Base-by-base conservation (phyloP, 2,329 filamentous ascomycete genomes). In the Colletotrichum sp. region DNA sequence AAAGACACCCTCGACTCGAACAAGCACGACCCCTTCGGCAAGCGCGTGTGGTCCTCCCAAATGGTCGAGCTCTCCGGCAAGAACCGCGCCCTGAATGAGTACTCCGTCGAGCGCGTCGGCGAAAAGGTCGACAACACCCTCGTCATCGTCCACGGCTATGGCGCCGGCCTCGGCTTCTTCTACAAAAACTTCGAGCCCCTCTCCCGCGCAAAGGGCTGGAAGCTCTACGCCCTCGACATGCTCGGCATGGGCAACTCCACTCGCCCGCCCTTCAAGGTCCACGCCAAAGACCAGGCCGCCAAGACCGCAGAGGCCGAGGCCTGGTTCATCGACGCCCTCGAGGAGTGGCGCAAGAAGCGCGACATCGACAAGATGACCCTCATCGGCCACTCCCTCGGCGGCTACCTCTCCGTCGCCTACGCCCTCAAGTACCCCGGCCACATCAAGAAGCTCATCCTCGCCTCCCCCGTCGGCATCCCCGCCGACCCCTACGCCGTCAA, bases 171-270 rank as follows among this genome's bases (percentile, higher is more conserved):
- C 1, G 97, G 96, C 26, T 99, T 99, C 86, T 99, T 98, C 89
- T 99, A 98, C 89, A 96, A 97, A 86, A 99, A 99, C 83, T 98
- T 98, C 77, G 97, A 99, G 84, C 92, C 94, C 8, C 87, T 99
- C 39, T 96, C 94, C 62, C 92, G 96, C 21, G 87, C 92, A 2
- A 88, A 90, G 32, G 96, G 96, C 32, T 98, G 97, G 93, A 96
- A 95, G 81, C 87, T 99, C 21, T 99, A 97, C 83, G 95, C 96
- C 1, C 83, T 84, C 3, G 83, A 81, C 8, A 84, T 78, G 44
- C 81, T 82, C 26, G 85, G 79, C 72, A 85, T 87, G 24, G 83
- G 77, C 18, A 83, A 63, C 18, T 81, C 77, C 44, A 79, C 78
- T 3, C 81, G 82, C 5, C 80, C 80, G 4, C 80, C 73, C 12